Percentiles rank a stretch among this genome's conserved stretches.
Evolutionary conservation across 139 green algal species (phyloP).

Genomic region (Chlorokybus atmophyticus): DNA sequence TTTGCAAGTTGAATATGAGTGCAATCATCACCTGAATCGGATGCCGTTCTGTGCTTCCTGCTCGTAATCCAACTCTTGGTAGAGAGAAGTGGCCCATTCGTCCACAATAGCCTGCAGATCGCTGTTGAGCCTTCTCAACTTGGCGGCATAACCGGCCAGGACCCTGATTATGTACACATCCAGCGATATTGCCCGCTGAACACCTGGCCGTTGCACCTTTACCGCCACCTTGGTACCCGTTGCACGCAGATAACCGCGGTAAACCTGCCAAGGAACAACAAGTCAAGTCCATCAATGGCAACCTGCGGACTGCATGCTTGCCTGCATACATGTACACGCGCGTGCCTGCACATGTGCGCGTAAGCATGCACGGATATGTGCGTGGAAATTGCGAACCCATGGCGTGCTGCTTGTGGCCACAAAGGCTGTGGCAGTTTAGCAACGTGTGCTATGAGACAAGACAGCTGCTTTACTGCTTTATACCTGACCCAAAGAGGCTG

Average conservation of each 20-base stretch:
- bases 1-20: neutral
- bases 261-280: too few relatives aligned
- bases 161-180: conserved; percentile 24
- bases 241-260: conserved; percentile 48
- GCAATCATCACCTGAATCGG: conserved; percentile 12
- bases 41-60: conserved; percentile 23
- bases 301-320: too few relatives aligned
- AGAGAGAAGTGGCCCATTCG: conserved; percentile 26
- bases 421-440: too few relatives aligned
- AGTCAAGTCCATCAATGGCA: too few relatives aligned
- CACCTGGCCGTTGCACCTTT: conserved; percentile 30
- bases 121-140: conserved; percentile 16
- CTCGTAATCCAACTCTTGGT: conserved; percentile 31
- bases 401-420: too few relatives aligned
- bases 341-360: too few relatives aligned
- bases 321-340: too few relatives aligned
- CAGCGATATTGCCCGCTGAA: conserved; percentile 20
- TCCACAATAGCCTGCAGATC: conserved; percentile 29
- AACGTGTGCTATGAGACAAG: too few relatives aligned
- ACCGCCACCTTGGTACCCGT: conserved; percentile 43
- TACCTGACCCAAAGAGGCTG: too few relatives aligned
- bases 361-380: too few relatives aligned
- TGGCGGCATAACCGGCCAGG: conserved; percentile 8
- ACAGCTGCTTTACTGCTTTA: too few relatives aligned
- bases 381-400: too few relatives aligned